phyloP scores from a whole-genome alignment of 805 yeast genomes.

The Yamadazyma phyllophila region DNA sequence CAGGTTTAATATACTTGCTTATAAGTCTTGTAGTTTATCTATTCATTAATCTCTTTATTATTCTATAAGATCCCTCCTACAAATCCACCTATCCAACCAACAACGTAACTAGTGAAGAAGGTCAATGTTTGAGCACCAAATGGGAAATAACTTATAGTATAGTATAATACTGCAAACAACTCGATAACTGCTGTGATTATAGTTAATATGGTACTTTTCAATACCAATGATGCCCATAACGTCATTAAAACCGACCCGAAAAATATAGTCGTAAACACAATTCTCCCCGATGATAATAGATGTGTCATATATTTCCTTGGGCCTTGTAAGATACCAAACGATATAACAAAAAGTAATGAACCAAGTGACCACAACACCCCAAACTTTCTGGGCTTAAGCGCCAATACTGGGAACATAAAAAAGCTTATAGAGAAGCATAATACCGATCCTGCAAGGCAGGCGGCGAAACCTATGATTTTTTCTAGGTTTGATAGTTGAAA shows the following conservation, averaged over 20 bases:
- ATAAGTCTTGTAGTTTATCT: not conserved
- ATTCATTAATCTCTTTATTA: not conserved
- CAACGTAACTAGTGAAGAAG: conserved; percentile 45
- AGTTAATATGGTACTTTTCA: conserved; percentile 73
- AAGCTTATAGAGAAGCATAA: conserved; percentile 81
- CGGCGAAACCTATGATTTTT: conserved; percentile 70
- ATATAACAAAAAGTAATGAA: conserved; percentile 76
- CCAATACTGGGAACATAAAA: conserved; percentile 83
- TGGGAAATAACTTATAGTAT: conserved; percentile 91
- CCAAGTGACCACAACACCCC: conserved; percentile 92
- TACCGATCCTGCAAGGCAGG: conserved; percentile 73
- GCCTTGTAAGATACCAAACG: conserved; percentile 91
- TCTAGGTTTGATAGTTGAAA: conserved; percentile 75
- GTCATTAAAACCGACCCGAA: conserved; percentile 79
- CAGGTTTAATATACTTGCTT: not conserved
- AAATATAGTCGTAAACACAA: conserved; percentile 77
- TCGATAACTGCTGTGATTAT: conserved; percentile 73
- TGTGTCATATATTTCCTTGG: conserved; percentile 79
- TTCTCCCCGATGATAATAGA: conserved; percentile 68
- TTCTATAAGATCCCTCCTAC: conserved; percentile 38
- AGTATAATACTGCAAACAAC: conserved; percentile 83
- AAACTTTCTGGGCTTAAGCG: conserved; percentile 86
- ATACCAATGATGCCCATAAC: conserved; percentile 65
- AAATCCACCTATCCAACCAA: conserved; percentile 46
- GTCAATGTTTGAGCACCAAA: conserved; percentile 80